Evolutionary conservation across 176 grass and related monocot species (phyloP), one percentile per base, ranked within the genome.

Genomic region (Themeda triandra): DNA sequence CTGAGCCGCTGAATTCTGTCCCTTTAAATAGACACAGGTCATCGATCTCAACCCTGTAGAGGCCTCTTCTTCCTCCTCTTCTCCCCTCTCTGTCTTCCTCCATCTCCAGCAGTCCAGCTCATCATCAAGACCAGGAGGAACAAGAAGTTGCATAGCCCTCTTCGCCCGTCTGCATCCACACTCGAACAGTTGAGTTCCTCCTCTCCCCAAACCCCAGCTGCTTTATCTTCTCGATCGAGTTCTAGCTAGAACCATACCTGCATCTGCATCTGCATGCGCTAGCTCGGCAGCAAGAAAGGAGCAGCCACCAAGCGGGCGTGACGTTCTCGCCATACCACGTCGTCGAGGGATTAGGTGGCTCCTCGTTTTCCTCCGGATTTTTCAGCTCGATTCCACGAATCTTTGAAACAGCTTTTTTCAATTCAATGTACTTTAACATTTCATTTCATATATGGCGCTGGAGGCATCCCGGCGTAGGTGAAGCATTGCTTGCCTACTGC

Each of bases 21-120:
- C 84, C 80, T 90, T 87, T 75, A 90, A 87, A 90, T 87, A 80
- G 35, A 80, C 80, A 63, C 75, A 32, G 21, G 74, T 69, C 75
- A 59, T n/a, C n/a, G n/a, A n/a, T 45, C 71, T 73, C 71, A 28
- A 2, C 46, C 36, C 14, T 66, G 66, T 51, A 51, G 48, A 51
- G 48, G 17, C 48, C 48, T 53, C 48, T 66, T 65, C 9, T 49
- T 42, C 24, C 24, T 46, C 2, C 45, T 21, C 11, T 30, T 45
- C 70, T 81, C 13, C 45, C 39, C n/a, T n/a, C n/a, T n/a, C n/a
- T n/a, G n/a, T 70, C 31, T 17, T 39, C 83, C 17, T 84, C 17
- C 28, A 0, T 35, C 28, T 58, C 18, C 29, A 0, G 15, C 8
- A 19, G 17, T 54, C 77, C 88, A 77, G 66, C 88, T 78, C 79